Conservation (phyloP, 1,139 yeast genomes). For the Yamadazyma buinensis region DNA sequence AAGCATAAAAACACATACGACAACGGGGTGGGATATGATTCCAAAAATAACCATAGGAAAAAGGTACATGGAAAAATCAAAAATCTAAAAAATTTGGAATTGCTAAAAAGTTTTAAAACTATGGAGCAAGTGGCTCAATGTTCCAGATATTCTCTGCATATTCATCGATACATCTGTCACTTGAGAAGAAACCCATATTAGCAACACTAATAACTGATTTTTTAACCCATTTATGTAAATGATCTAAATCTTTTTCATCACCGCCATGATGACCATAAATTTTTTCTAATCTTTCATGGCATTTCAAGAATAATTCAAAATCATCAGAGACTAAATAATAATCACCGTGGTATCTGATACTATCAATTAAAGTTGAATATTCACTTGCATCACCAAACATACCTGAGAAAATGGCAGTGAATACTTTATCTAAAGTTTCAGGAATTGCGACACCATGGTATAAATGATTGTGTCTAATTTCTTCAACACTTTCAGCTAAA, state of each 20-base stretch:
- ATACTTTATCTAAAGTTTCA: constrained; percentile 55
- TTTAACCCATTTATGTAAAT: constrained; percentile 65
- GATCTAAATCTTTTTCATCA: constrained; percentile 45
- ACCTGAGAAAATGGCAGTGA: constrained; percentile 66
- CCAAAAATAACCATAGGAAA: neutral
- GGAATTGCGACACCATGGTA: constrained; percentile 57
- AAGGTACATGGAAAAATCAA: neutral
- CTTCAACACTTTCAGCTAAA: constrained; percentile 85
- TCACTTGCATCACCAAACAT: constrained; percentile 69
- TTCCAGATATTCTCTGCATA: constrained; percentile 94
- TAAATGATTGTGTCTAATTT: constrained; percentile 71
- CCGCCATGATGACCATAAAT: constrained; percentile 56
- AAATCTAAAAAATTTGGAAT: too few relatives aligned
- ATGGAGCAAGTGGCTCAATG: constrained; percentile 58
- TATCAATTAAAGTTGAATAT: constrained; percentile 64
- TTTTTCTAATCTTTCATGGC: constrained; percentile 72
- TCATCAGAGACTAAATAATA: constrained; percentile 85
- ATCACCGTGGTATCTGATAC: constrained; percentile 73
- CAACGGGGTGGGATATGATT: too few relatives aligned
- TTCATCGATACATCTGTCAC: constrained; percentile 89
- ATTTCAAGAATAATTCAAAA: constrained; percentile 79
- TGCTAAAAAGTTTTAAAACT: neutral
- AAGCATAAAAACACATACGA: too few relatives aligned
- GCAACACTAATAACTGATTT: constrained; percentile 80
- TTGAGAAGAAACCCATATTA: constrained; percentile 88